Evolutionary conservation across 2,329 filamentous ascomycete genomes (phyloP).

Genomic region (Corynespora cassiicola): DNA sequence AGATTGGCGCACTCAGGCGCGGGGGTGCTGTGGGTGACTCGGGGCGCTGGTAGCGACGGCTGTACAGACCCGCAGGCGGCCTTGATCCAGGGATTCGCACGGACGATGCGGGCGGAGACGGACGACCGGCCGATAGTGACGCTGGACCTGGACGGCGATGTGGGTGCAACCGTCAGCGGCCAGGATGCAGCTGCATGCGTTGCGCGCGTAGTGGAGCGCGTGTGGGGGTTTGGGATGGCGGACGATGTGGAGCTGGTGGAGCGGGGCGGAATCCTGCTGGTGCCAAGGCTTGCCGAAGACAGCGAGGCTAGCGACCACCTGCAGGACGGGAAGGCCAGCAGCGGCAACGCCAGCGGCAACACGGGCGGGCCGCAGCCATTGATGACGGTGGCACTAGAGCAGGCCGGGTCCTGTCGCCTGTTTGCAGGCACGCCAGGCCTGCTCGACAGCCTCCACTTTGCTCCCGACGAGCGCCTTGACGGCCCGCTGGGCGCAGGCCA

Average conservation of each 20-base stretch:
- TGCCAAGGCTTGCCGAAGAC: not conserved
- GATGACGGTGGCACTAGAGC: too few relatives aligned
- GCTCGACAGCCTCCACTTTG: constrained; percentile 8
- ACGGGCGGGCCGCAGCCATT: too few relatives aligned
- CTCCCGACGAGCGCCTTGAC: not conserved
- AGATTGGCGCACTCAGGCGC: not conserved
- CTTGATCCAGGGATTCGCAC: not conserved
- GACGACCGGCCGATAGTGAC: not conserved
- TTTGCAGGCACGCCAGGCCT: constrained; percentile 6
- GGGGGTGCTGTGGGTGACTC: not conserved
- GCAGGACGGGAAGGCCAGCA: constrained; percentile 1
- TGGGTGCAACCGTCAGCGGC: not conserved
- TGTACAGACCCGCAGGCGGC: not conserved
- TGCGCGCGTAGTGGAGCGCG: too few relatives aligned
- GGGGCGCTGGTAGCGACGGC: too few relatives aligned
- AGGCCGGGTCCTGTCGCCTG: too few relatives aligned
- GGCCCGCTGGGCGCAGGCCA: constrained; percentile 1
- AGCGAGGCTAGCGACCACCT: constrained; percentile 1
- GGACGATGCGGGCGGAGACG: not conserved
- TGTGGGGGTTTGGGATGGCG: too few relatives aligned
- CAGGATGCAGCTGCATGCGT: constrained; percentile 1
- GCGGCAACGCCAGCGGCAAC: too few relatives aligned
- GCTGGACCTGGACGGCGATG: not conserved
- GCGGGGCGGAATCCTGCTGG: not conserved
- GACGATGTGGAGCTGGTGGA: constrained; percentile 1